A percentile compares a stretch with the other conserved stretches of the same genome.
Evolutionary conservation across 257 asterid genomes (phyloP).

Genomic region (Gynochthodes officinalis): DNA sequence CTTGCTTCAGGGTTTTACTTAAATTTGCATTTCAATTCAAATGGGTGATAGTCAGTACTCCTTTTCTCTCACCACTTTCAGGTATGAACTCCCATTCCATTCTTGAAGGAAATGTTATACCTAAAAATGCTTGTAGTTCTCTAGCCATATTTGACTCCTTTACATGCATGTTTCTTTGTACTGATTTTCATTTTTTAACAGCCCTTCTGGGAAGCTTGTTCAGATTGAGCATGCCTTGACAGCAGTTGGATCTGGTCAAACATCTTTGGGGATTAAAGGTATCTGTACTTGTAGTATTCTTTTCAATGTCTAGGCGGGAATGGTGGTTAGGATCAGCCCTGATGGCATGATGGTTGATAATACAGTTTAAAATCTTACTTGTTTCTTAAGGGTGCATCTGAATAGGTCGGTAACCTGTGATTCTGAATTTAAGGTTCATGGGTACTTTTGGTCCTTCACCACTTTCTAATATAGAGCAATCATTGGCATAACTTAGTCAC

Average conservation of each 20-base stretch:
- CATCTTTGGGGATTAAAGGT: slow-evolving; percentile 98
- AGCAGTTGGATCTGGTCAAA: slow-evolving; percentile 99
- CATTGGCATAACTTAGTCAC: not conserved
- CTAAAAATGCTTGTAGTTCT: not conserved
- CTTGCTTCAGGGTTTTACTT: slow-evolving; percentile 8
- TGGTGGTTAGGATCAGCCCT: not conserved
- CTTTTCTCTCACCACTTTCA: slow-evolving; percentile 97
- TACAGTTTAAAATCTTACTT: not conserved
- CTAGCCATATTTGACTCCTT: not conserved
- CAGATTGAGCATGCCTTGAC: slow-evolving; percentile 98
- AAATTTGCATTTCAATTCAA: not conserved
- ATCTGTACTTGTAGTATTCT: not conserved
- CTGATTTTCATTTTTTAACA: slow-evolving; percentile 23
- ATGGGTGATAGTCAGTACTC: slow-evolving; percentile 99
- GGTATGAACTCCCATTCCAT: slow-evolving; percentile 37
- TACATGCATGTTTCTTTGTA: not conserved
- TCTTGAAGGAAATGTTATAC: not conserved
- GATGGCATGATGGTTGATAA: not conserved
- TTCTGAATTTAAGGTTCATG: not conserved
- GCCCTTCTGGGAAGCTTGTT: slow-evolving; percentile 98
- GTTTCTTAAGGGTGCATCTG: not conserved
- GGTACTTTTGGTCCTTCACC: not conserved
- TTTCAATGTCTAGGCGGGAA: not conserved
- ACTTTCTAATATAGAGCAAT: not conserved
- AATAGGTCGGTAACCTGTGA: not conserved